Evolutionary conservation across 768 basidiomycete species (phyloP), one percentile per base, ranked within the genome.

Genomic region (Gymnopilus dilepis): DNA sequence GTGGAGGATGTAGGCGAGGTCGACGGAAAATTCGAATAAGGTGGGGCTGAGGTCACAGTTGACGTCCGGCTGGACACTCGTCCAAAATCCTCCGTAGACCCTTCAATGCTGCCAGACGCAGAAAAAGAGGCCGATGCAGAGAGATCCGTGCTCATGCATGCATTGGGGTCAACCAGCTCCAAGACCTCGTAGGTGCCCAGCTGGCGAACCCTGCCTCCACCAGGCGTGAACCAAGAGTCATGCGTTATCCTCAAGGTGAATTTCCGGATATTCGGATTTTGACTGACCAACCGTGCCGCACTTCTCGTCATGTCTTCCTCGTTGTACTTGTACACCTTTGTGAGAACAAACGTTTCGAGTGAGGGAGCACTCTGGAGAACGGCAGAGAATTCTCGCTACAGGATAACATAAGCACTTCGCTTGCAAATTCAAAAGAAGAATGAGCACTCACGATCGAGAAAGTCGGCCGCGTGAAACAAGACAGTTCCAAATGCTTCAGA

Each of bases 221-320:
- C 69, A 34, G 73, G 67, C n/a, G 74, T 74, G 37, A 74, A 72
- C 78, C 78, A 79, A 1, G 73, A 69, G 52, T 77, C 76, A 43
- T 72, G 69, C 1, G 76, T 71, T 59, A 71, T 73, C 24, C 74
- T 68, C 2, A 79, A 66, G 0, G 69, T 72, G 58, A 79, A 77
- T 6, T 50, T 63, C 33, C 72, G 65, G 22, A 79, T 60, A 51
- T 69, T 69, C 0, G 73, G 76, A 53, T 77, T 77, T 31, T 76
- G 70, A 21, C 65, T 67, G 7, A 67, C 71, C 41, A 78, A 66
- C 8, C 70, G 73, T 7, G 63, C 60, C 7, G 77, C 77, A 40
- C 60, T 69, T 21, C 67, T 67, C 28, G 65, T 66, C 65, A 76
- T 72, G 22, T 77, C 75, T 41, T 77, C 76, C 40, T 79, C 78